Evolutionary conservation across 2,329 filamentous ascomycete species (phyloP).

Genomic region (Penicillium sp.): DNA sequence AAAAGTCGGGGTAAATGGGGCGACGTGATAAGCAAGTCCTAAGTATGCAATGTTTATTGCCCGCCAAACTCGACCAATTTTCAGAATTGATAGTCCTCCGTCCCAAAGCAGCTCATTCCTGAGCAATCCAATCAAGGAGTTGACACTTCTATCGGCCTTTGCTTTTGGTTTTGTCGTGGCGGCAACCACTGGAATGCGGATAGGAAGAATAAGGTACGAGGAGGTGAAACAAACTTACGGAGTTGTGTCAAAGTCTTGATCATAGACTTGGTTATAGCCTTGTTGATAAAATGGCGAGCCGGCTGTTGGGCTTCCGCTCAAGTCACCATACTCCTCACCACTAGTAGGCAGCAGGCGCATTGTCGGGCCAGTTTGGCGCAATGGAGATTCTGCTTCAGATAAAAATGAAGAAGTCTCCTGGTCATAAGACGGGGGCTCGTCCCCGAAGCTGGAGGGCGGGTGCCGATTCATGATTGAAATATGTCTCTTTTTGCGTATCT

Average conservation of each 20-base stretch:
- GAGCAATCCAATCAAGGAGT: neutral
- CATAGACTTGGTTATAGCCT: neutral
- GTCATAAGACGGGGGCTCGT: conserved; percentile 45
- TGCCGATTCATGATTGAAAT: conserved; percentile 29
- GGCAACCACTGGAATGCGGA: conserved; percentile 26
- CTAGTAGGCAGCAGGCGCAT: conserved; percentile 48
- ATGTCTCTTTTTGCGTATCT: conserved; percentile 7
- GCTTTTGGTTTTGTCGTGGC: conserved; percentile 19
- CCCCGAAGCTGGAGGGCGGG: conserved; percentile 37
- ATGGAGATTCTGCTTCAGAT: conserved; percentile 31
- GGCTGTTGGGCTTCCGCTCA: conserved; percentile 26
- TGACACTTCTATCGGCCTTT: neutral
- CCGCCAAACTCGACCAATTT: neutral
- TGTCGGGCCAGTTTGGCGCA: conserved; percentile 38
- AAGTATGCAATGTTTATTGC: conserved; percentile 10
- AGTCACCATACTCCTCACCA: conserved; percentile 36
- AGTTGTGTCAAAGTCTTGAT: conserved; percentile 25
- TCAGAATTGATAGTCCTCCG: neutral
- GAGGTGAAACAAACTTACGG: conserved; percentile 37
- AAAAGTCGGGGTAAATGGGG: neutral
- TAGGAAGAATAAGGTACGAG: conserved; percentile 11
- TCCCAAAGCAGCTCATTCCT: conserved; percentile 3
- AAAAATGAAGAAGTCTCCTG: conserved; percentile 32
- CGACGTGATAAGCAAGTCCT: conserved; percentile 2
- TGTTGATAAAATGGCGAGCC: conserved; percentile 30